Conservation (phyloP, 1,284 basidiomycete genomes). For the Kwoniella shivajii region DNA sequence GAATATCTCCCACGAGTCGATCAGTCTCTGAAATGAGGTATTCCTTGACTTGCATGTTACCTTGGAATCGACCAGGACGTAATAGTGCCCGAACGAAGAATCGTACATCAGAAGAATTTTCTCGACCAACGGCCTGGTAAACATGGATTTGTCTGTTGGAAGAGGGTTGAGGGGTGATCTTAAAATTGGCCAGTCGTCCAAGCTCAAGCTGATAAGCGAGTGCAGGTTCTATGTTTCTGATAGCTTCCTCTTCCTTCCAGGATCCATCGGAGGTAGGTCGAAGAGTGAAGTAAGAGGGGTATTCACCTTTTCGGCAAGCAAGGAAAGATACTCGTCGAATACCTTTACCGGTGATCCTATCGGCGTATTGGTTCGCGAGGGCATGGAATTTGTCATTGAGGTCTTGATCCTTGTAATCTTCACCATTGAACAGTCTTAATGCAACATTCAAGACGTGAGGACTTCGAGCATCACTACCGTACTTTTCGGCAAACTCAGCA, state of each 20-base stretch:
- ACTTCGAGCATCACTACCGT: conserved; percentile 70
- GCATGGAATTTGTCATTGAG: conserved; percentile 75
- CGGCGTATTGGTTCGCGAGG: conserved; percentile 72
- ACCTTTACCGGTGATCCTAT: conserved; percentile 70
- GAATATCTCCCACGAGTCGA: conserved; percentile 87
- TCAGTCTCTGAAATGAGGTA: conserved; percentile 99
- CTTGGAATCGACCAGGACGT: conserved; percentile 89
- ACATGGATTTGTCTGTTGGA: conserved; percentile 96
- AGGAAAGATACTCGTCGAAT: conserved; percentile 91
- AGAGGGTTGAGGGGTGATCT: conserved; percentile 88
- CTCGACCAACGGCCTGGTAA: conserved; percentile 91
- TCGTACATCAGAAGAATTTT: conserved; percentile 93
- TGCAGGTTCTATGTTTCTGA: conserved; percentile 98
- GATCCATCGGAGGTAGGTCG: conserved; percentile 65
- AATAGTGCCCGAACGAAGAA: conserved; percentile 98
- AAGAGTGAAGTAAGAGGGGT: conserved; percentile 93
- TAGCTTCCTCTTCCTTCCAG: conserved; percentile 94
- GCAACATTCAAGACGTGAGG: conserved; percentile 95
- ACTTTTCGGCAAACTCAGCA: conserved; percentile 70
- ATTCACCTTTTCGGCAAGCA: conserved; percentile 86
- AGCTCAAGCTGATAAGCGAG: conserved; percentile 98
- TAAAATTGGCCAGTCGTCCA: conserved; percentile 93
- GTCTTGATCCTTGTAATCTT: conserved; percentile 72
- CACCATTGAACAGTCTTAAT: conserved; percentile 76
- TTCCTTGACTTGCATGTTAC: conserved; percentile 88